Percentiles rank a stretch among this genome's conserved stretches.
Evolutionary conservation across 2,329 filamentous ascomycete species (phyloP).

Genomic region (Penicillium occitanis): DNA sequence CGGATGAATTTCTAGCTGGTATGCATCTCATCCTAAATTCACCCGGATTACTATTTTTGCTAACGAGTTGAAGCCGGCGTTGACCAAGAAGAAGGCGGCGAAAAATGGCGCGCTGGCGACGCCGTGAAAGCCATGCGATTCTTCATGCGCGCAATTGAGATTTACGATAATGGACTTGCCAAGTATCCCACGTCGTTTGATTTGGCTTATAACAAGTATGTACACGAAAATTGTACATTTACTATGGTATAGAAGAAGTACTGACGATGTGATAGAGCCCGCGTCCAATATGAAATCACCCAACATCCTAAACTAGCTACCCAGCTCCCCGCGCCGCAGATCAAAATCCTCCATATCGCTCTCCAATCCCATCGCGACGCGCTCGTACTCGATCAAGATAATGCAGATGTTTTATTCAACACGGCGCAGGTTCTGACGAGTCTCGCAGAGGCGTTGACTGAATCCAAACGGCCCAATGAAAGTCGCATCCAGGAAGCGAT

Average conservation of each 20-base stretch:
- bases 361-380: slow-evolving; percentile 65
- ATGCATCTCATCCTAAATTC: too few species aligned
- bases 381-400: slow-evolving; percentile 58
- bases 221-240: slow-evolving; percentile 17
- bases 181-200: slow-evolving; percentile 65
- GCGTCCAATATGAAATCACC: slow-evolving; percentile 67
- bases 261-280: slow-evolving; percentile 51
- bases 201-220: slow-evolving; percentile 72
- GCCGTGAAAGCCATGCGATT: slow-evolving; percentile 62
- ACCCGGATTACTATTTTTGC: too few species aligned
- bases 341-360: slow-evolving; percentile 60
- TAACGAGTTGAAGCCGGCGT: too few species aligned
- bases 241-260: neutral
- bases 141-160: slow-evolving; percentile 62
- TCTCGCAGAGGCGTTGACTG: slow-evolving; percentile 60
- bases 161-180: slow-evolving; percentile 63
- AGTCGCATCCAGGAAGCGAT: slow-evolving; percentile 49
- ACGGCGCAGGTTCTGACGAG: slow-evolving; percentile 67
- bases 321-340: slow-evolving; percentile 55
- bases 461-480: slow-evolving; percentile 50
- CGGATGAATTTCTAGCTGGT: slow-evolving; percentile 68
- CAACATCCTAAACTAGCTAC: slow-evolving; percentile 64
- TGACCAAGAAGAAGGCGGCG: slow-evolving; percentile 67
- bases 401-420: slow-evolving; percentile 70
- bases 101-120: slow-evolving; percentile 73